phyloP scores from a whole-genome alignment of 768 basidiomycete species.

The Kwoniella bestiolae region DNA sequence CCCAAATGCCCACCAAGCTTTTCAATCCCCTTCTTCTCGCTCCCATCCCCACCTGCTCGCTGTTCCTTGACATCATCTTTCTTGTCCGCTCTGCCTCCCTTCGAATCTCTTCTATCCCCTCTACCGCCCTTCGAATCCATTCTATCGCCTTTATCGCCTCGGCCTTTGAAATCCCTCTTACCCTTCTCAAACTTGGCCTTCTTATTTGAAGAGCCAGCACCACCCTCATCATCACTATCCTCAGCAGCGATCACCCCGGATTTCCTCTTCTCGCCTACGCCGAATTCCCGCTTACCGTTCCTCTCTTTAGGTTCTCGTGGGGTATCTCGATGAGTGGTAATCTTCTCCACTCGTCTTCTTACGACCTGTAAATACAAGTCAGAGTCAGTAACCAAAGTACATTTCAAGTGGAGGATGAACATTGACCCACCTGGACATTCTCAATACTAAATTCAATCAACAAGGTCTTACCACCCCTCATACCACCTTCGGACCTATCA shows the following conservation, averaged over 20 bases:
- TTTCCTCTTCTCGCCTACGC: slow-evolving; percentile 29
- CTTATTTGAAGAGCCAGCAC: slow-evolving; percentile 32
- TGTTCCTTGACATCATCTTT: slow-evolving; percentile 5
- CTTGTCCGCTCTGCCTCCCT: slow-evolving; percentile 9
- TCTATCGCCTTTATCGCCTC: slow-evolving; percentile 22
- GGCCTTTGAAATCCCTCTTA: slow-evolving; percentile 4
- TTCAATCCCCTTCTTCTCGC: slow-evolving; percentile 48
- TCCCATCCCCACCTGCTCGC: neutral
- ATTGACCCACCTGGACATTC: slow-evolving; percentile 70
- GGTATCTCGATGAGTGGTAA: slow-evolving; percentile 39
- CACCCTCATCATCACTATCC: slow-evolving; percentile 45
- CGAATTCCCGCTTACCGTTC: slow-evolving; percentile 6
- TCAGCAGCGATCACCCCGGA: slow-evolving; percentile 32
- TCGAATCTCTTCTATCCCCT: slow-evolving; percentile 24
- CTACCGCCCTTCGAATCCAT: neutral
- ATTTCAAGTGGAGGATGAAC: neutral
- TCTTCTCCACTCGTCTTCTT: slow-evolving; percentile 68
- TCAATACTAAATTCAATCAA: slow-evolving; percentile 97
- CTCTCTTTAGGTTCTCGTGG: slow-evolving; percentile 10
- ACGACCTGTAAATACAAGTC: slow-evolving; percentile 61
- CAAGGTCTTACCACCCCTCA: slow-evolving; percentile 63
- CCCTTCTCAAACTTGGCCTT: slow-evolving; percentile 35
- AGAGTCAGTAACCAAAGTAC: neutral
- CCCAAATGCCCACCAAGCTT: slow-evolving; percentile 63
- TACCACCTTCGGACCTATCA: slow-evolving; percentile 45